Base-by-base conservation (phyloP, 495 filamentous ascomycete genomes). In the Lineolata rhizophorae region DNA sequence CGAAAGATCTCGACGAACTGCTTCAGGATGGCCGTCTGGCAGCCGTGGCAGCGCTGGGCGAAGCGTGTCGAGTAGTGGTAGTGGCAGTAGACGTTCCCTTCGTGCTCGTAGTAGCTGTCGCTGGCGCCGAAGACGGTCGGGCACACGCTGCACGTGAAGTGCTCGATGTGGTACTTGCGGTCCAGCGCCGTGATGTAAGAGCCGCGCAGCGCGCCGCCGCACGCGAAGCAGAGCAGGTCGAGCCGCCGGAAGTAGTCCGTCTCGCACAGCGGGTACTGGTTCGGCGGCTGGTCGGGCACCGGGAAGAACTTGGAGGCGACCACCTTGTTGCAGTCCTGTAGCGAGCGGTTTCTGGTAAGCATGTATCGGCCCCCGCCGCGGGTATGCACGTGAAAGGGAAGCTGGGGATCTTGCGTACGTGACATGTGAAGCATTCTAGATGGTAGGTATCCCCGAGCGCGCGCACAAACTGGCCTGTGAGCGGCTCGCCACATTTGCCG, bases 291-390 rank as follows among this genome's bases (percentile, higher is more conserved):
- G 27, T 90, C 81, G 40, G 93, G 83, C 2, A 90, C 73, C 2
- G 90, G 87, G 52, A 99, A 99, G 60, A 95, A 99, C 46, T 95
- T 95, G 17, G 84, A 92, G 12, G 90, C 87, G 18, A 99, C 90
- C 34, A 92, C 84, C 52, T 91, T 71, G 28, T 76, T 80, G 41
- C 90, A 99, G 49, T 99, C 90, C 87, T 97, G 5, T n/a, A n/a
- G n/a, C n/a, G n/a, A n/a, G n/a, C n/a, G n/a, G n/a, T n/a, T n/a
- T n/a, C n/a, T n/a, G n/a, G n/a, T n/a, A n/a, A n/a, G n/a, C n/a
- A n/a, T n/a, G n/a, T n/a, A n/a, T n/a, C n/a, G n/a, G n/a, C n/a
- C n/a, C n/a, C n/a, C n/a, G n/a, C n/a, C n/a, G n/a, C n/a, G n/a
- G n/a, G n/a, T n/a, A n/a, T n/a, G n/a, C n/a, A n/a, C n/a, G n/a